Conservation (phyloP, 1,139 yeast species). For the Hansenula sp. region DNA sequence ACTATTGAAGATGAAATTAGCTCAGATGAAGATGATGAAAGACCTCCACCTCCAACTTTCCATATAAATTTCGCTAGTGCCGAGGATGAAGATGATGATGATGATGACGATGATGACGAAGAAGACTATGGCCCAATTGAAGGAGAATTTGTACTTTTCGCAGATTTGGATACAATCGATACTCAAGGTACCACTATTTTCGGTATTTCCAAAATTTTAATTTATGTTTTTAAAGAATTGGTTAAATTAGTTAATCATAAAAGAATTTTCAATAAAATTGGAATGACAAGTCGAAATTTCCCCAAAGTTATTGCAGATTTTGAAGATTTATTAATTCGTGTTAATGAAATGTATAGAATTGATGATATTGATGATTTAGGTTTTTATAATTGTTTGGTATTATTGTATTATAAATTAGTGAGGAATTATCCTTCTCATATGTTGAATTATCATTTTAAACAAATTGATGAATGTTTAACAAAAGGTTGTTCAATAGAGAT, state of each 20-base stretch:
- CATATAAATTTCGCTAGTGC: slow-evolving; percentile 10
- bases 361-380: background rate
- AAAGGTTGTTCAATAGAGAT: background rate
- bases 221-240: slow-evolving; percentile 11
- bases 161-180: background rate
- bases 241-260: slow-evolving; percentile 19
- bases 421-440: slow-evolving; percentile 2
- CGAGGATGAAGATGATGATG: slow-evolving; percentile 5
- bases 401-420: slow-evolving; percentile 2
- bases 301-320: slow-evolving; percentile 21
- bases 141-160: slow-evolving; percentile 1
- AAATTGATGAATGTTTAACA: background rate
- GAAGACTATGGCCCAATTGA: slow-evolving; percentile 3
- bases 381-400: background rate
- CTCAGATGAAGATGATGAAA: slow-evolving; percentile 10
- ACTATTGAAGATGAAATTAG: slow-evolving; percentile 1
- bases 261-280: slow-evolving; percentile 10
- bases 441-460: background rate
- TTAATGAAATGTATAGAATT: background rate
- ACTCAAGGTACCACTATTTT: slow-evolving; percentile 5
- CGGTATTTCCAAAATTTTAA: slow-evolving; percentile 13
- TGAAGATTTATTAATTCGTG: slow-evolving; percentile 13
- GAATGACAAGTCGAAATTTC: slow-evolving; percentile 18
- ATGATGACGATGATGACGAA: background rate
- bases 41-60: slow-evolving; percentile 20